Percentiles rank a stretch among this genome's conserved stretches.
Conservation (phyloP, 768 basidiomycete species). For the Lentinus brumalis region DNA sequence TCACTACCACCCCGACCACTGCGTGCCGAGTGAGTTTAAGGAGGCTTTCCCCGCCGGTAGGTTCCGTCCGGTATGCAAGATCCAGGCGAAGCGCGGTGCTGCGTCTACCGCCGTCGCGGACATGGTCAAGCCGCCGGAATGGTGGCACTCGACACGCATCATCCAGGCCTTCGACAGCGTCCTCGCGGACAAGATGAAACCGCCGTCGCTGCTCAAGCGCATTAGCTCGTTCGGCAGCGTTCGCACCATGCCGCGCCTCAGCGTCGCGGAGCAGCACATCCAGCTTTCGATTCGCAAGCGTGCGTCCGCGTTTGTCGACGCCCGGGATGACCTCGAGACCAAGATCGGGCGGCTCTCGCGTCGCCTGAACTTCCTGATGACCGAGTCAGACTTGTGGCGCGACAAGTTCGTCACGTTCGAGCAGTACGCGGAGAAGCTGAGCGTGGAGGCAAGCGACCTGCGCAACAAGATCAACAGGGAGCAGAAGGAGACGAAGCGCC, state of each 20-base stretch:
- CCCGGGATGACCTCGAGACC: slow-evolving; percentile 90
- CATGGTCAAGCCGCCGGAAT: slow-evolving; percentile 85
- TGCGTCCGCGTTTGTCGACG: slow-evolving; percentile 93
- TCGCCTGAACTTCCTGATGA: slow-evolving; percentile 89
- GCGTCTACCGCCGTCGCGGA: slow-evolving; percentile 85
- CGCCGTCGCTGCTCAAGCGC: slow-evolving; percentile 84
- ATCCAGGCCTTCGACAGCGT: slow-evolving; percentile 90
- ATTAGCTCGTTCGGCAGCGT: slow-evolving; percentile 75
- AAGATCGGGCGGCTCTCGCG: slow-evolving; percentile 88
- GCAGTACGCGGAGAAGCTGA: slow-evolving; percentile 89
- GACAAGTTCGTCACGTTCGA: slow-evolving; percentile 95
- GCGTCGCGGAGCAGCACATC: slow-evolving; percentile 80
- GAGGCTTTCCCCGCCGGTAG: slow-evolving; percentile 92
- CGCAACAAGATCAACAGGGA: slow-evolving; percentile 89
- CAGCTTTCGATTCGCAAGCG: slow-evolving; percentile 89
- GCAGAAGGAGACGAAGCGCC: slow-evolving; percentile 82
- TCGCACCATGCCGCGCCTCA: slow-evolving; percentile 72
- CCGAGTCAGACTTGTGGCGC: slow-evolving; percentile 86
- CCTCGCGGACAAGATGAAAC: slow-evolving; percentile 86
- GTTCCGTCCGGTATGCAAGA: slow-evolving; percentile 89
- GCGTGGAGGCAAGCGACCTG: slow-evolving; percentile 82
- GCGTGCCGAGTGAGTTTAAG: slow-evolving; percentile 89
- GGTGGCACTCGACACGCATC: slow-evolving; percentile 93
- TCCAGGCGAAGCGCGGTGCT: slow-evolving; percentile 80
- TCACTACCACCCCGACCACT: slow-evolving; percentile 88